Conservation (phyloP, 164 flowering plant species). For the Brasenia schreberi region DNA sequence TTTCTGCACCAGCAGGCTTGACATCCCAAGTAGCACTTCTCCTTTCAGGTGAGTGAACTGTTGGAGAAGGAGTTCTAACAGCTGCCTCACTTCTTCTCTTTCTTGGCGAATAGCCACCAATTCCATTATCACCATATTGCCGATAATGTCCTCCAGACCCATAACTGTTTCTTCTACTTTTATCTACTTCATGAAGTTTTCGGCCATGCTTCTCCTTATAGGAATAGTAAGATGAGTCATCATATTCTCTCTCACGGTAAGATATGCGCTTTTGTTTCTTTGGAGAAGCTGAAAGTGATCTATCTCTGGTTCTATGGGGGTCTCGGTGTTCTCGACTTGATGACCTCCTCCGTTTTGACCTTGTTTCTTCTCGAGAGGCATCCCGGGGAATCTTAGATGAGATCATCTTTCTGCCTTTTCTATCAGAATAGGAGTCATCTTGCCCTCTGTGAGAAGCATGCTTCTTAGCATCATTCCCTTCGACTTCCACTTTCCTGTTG, state of each 20-base stretch:
- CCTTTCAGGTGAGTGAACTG: constrained; percentile 52
- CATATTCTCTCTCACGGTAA: constrained; percentile 26
- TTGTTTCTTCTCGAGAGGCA: constrained; percentile 21
- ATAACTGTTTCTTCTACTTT: constrained; percentile 34
- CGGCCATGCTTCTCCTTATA: constrained; percentile 29
- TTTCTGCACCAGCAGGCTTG: constrained; percentile 31
- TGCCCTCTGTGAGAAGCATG: constrained; percentile 21
- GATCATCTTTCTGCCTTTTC: constrained; percentile 29
- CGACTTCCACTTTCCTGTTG: constrained; percentile 14
- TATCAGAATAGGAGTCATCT: constrained; percentile 22
- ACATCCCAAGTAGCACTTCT: constrained; percentile 74
- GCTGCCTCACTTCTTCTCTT: constrained; percentile 73
- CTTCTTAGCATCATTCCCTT: constrained; percentile 19
- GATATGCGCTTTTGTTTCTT: constrained; percentile 31
- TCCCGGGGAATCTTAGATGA: constrained; percentile 8
- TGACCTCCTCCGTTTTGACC: constrained; percentile 55
- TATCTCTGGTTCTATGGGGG: constrained; percentile 21
- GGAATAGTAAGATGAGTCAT: constrained; percentile 23
- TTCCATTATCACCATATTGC: constrained; percentile 52
- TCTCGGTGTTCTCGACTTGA: constrained; percentile 46
- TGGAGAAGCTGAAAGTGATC: constrained; percentile 44
- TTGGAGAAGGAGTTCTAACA: constrained; percentile 65
- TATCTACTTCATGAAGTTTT: constrained; percentile 38
- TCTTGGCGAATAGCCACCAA: constrained; percentile 98
- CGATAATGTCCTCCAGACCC: constrained; percentile 28